Conservation (phyloP, 352 stramenopile genomes). For the Phytophthora boehmeriae region DNA sequence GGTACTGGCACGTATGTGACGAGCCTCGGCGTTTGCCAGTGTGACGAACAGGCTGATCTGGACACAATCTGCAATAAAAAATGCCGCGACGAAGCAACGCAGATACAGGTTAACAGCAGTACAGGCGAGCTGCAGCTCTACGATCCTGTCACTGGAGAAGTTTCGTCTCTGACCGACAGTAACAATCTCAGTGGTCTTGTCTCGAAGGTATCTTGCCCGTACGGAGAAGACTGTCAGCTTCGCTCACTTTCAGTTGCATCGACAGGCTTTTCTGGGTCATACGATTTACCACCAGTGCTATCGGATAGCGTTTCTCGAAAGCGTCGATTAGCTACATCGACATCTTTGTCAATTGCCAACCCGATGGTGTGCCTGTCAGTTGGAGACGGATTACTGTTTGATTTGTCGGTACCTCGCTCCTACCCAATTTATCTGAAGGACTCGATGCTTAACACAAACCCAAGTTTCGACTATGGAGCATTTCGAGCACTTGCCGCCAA, state of each 20-base stretch:
- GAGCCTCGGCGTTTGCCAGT: constrained; percentile 89
- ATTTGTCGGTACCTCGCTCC: constrained; percentile 72
- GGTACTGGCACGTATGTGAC: constrained; percentile 75
- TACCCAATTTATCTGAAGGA: constrained; percentile 95
- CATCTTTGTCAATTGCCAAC: constrained; percentile 58
- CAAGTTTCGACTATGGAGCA: constrained; percentile 89
- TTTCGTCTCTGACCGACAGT: constrained; percentile 22
- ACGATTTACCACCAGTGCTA: constrained; percentile 44
- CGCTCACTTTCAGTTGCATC: constrained; percentile 55
- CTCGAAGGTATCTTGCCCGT: constrained; percentile 53
- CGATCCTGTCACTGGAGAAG: constrained; percentile 45
- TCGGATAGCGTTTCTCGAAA: constrained; percentile 9
- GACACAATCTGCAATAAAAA: constrained; percentile 81
- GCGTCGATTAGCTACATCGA: constrained; percentile 27
- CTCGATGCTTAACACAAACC: constrained; percentile 95
- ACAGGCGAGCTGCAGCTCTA: constrained; percentile 68
- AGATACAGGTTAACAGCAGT: constrained; percentile 64
- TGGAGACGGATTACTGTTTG: constrained; percentile 89
- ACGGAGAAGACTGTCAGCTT: constrained; percentile 50
- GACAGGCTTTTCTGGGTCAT: constrained; percentile 68
- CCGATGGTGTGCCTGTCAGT: constrained; percentile 88
- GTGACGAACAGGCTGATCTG: constrained; percentile 71
- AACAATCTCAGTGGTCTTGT: constrained; percentile 38
- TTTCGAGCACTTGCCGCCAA: constrained; percentile 80
- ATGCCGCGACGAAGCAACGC: constrained; percentile 60